Conservation (phyloP, 1,284 basidiomycete species). For the Phlebopus sp. region DNA sequence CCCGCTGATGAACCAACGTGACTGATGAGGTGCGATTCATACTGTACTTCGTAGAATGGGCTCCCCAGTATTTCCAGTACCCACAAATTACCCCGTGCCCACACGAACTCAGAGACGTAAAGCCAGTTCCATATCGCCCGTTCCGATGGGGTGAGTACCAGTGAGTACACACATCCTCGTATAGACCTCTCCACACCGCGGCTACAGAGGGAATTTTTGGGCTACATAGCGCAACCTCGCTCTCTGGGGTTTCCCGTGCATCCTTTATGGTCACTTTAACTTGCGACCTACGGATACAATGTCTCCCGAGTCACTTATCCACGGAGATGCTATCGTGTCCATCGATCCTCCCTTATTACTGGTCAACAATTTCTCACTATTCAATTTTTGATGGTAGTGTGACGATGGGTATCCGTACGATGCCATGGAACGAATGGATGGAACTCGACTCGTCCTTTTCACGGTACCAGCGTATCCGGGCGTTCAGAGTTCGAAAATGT, state of each 20-base stretch:
- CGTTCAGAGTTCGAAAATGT: conserved; percentile 49
- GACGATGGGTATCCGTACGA: conserved; percentile 68
- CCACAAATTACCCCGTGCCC: conserved; percentile 45
- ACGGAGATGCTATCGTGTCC: not conserved
- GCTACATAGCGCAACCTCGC: too few species aligned
- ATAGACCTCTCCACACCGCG: not conserved
- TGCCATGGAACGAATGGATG: conserved; percentile 69
- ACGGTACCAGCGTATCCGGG: conserved; percentile 51
- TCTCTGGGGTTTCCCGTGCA: not conserved
- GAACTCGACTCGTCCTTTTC: conserved; percentile 61
- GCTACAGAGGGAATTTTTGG: too few species aligned
- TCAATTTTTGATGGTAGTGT: conserved; percentile 41
- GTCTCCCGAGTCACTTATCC: not conserved
- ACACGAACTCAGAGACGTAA: conserved; percentile 40
- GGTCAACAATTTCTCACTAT: too few species aligned
- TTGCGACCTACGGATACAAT: not conserved
- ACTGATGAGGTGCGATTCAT: not conserved
- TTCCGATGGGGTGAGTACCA: conserved; percentile 67
- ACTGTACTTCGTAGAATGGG: conserved; percentile 42
- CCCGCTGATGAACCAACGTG: not conserved
- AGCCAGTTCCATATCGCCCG: conserved; percentile 62
- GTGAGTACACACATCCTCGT: conserved; percentile 36
- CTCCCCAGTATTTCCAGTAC: conserved; percentile 48
- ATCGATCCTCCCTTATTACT: not conserved
- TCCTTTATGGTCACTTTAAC: not conserved